Evolutionary conservation across 73 alveolate species (phyloP).

Genomic region (Stentor roeselii): DNA sequence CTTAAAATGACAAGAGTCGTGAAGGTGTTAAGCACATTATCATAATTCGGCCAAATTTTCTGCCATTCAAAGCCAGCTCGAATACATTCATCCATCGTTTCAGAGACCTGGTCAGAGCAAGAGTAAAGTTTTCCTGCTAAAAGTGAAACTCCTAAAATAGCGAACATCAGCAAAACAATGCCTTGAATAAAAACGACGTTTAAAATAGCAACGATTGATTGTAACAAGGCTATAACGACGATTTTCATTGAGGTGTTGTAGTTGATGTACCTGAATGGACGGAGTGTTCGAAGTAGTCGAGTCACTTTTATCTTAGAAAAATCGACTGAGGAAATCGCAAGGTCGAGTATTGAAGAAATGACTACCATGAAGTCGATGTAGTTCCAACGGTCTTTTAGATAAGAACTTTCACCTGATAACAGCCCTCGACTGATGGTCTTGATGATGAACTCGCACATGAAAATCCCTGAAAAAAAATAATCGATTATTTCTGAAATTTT

Average conservation of each 20-base stretch:
- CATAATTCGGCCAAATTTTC: slow-evolving; percentile 63
- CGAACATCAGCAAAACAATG: slow-evolving; percentile 70
- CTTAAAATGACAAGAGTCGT: slow-evolving; percentile 74
- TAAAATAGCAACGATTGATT: slow-evolving; percentile 79
- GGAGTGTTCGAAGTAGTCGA: slow-evolving; percentile 80
- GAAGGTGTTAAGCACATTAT: slow-evolving; percentile 78
- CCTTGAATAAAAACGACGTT: slow-evolving; percentile 72
- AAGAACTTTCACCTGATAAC: slow-evolving; percentile 75
- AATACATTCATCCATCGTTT: slow-evolving; percentile 37
- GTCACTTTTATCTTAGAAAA: slow-evolving; percentile 69
- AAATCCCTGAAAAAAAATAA: slow-evolving; percentile 68
- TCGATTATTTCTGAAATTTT: slow-evolving; percentile 46
- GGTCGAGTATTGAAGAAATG: slow-evolving; percentile 77
- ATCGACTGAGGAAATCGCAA: slow-evolving; percentile 56
- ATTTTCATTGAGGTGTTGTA: slow-evolving; percentile 81
- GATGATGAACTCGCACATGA: slow-evolving; percentile 74
- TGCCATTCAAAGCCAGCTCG: slow-evolving; percentile 66
- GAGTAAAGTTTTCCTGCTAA: slow-evolving; percentile 63
- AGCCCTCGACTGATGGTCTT: slow-evolving; percentile 89
- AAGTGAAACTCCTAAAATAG: slow-evolving; percentile 63
- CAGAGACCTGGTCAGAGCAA: slow-evolving; percentile 35
- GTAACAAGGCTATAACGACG: slow-evolving; percentile 79
- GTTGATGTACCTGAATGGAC: slow-evolving; percentile 88
- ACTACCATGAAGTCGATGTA: slow-evolving; percentile 91
- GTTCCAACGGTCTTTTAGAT: slow-evolving; percentile 94